Evolutionary conservation across 2,329 filamentous ascomycete genomes (phyloP).

Genomic region (Fusarium sp.): DNA sequence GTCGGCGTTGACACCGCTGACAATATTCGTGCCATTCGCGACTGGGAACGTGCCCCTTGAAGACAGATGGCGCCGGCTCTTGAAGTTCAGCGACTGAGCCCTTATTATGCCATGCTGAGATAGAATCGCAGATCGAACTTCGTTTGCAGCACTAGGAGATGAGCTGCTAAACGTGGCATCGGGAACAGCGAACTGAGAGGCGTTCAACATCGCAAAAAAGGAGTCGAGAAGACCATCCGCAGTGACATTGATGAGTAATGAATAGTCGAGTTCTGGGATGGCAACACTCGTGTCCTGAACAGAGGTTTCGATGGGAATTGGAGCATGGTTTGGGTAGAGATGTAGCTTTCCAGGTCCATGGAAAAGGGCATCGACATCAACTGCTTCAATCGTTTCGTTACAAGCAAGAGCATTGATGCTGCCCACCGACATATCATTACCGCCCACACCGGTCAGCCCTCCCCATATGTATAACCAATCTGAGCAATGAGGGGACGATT

Average conservation of each 20-base stretch:
- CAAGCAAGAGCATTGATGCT: constrained; percentile 50
- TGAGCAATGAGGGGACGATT: constrained; percentile 42
- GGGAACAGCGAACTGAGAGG: constrained; percentile 49
- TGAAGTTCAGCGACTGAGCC: constrained; percentile 49
- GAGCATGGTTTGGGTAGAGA: constrained; percentile 46
- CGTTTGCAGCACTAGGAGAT: constrained; percentile 14
- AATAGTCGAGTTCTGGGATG: constrained; percentile 46
- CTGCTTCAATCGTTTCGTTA: constrained; percentile 52
- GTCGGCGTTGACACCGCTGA: constrained; percentile 38
- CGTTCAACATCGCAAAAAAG: constrained; percentile 51
- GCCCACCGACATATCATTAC: constrained; percentile 42
- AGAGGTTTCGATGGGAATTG: constrained; percentile 42
- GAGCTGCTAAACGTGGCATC: constrained; percentile 36
- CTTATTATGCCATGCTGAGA: constrained; percentile 52
- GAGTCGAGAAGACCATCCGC: constrained; percentile 46
- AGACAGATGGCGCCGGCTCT: constrained; percentile 40
- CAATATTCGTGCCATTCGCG: constrained; percentile 30
- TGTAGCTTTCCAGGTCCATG: constrained; percentile 35
- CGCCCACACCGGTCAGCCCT: constrained; percentile 39
- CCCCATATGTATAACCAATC: constrained; percentile 53
- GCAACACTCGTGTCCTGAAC: constrained; percentile 32
- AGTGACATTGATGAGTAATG: constrained; percentile 42
- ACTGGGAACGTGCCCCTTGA: constrained; percentile 34
- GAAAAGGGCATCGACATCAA: constrained; percentile 40
- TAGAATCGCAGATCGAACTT: constrained; percentile 48